Base-by-base conservation (phyloP, 2,329 filamentous ascomycete genomes). In the Incumbomyces delicatus region DNA sequence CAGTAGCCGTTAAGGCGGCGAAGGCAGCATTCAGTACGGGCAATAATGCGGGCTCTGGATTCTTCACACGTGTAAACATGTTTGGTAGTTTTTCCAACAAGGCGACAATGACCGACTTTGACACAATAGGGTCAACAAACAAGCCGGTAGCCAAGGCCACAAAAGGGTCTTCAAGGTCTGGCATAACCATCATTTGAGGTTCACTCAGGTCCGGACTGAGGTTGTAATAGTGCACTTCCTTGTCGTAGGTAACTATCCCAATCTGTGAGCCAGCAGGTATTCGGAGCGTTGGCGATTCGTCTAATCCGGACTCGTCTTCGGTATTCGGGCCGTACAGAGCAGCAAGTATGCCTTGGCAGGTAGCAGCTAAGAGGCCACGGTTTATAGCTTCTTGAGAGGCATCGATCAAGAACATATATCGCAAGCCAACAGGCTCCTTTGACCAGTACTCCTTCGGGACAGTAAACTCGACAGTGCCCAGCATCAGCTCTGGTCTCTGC, bases 381-480 rank as follows among this genome's bases (percentile, higher is more conserved):
- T 90, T 94, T 53, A 85, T 84, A 1, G 90, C 81, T 66, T 95
- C 90, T 56, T 94, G 87, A 3, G 87, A 92, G 34, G 94, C 88
- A 64, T 98, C 92, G 48, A 98, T 85, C 53, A 95, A 65, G 64
- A 98, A 98, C 10, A 98, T 70, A 78, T 84, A 94, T 50, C 83
- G 81, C 58, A 96, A 64, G 18, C 87, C 88, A 12, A 92, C 85
- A 0, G 92, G 92, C 62, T 94, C 84, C 64, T 90, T 92, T 18
- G 87, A 90, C 87, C 89, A 98, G 68, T 98, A 98, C 68, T 98
- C 92, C 69, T 95, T 96, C 13, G 92, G 92, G 12, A 98, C 94
- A 50, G 92, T 75, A 62, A 94, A 98, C 62, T 98, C 92, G 38
- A 96, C 90, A 0, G 92, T 96, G 32, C 92, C 92, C 47, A 87